Evolutionary conservation across 108 stramenopile species (phyloP), one percentile per base, ranked within the genome.

Genomic region (Seminavis robusta): DNA sequence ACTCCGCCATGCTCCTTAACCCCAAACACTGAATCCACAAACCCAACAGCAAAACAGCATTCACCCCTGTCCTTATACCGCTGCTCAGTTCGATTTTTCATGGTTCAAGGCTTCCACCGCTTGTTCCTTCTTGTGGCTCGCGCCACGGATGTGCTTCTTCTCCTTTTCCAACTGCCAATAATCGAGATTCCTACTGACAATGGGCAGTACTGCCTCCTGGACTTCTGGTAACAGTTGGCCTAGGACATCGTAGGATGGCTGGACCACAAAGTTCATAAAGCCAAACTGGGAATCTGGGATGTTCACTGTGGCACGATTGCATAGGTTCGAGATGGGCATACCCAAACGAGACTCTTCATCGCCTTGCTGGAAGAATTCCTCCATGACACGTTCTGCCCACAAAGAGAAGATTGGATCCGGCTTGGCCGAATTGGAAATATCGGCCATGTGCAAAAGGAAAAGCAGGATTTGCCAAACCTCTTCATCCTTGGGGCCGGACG

Each of bases 251-350:
- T 63, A 80, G 40, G 80, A 53, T 7, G 94, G 94, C 29, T 65
- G 52, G 11, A 90, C 77, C 42, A 92, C 80, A 61, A 83, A 91
- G 47, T 86, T 74, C 26, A 92, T 77, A 50, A 94, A 94, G 33
- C 84, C 89, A 33, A 73, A 67, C 68, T 94, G 94, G 47, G 68
- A 74, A 45, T 84, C 80, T 28, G 83, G 60, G 23, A 76, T 59
- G 32, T 81, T 66, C 25, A 61, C 61, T 0, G 65, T 72, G 21
- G 65, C 44, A 8, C 79, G 62, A 66, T 88, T 80, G 44, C 89
- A 91, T 15, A 86, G 54, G 20, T 87, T 91, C 36, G 79, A 82
- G n/a, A 91, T 58, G 6, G 82, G 78, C 17, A 93, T 21, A 11
- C 81, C 79, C 25, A 44, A 6, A 45, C 63, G 55, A 33, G 59